Percentiles rank a stretch among this genome's conserved stretches.
Evolutionary conservation across 2,329 filamentous ascomycete species (phyloP).

Genomic region (Phaeosphaeriaceae sp.): DNA sequence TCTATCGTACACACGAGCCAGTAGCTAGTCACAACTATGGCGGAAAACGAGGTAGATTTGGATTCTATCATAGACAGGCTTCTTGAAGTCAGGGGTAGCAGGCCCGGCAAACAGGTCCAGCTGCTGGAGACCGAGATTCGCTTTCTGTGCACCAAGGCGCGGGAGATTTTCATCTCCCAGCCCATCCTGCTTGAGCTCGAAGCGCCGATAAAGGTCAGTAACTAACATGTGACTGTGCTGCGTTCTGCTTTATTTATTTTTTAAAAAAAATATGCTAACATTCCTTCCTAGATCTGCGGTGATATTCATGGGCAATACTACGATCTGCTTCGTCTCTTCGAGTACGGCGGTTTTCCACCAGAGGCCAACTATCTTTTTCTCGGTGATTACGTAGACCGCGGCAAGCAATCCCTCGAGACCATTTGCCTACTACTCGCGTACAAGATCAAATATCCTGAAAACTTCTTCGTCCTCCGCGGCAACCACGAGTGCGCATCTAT

Average conservation of each 20-base stretch:
- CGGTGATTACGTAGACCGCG: conserved; percentile 97
- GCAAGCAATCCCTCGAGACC: conserved; percentile 98
- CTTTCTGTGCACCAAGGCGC: conserved; percentile 96
- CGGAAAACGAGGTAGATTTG: conserved; percentile 92
- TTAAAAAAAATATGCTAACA: conserved; percentile 23
- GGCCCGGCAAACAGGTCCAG: conserved; percentile 98
- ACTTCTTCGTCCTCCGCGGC: conserved; percentile 97
- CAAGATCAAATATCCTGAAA: conserved; percentile 99
- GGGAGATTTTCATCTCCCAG: conserved; percentile 99
- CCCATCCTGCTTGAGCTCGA: conserved; percentile 97
- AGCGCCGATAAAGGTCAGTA: conserved; percentile 93
- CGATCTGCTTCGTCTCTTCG: conserved; percentile 94
- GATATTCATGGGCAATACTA: conserved; percentile 99
- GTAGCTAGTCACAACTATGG: conserved; percentile 63
- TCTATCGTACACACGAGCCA: conserved; percentile 21
- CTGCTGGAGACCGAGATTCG: conserved; percentile 95
- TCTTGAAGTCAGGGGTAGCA: conserved; percentile 95
- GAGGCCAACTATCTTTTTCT: conserved; percentile 99
- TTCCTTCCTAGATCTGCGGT: conserved; percentile 80
- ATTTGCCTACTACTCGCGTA: conserved; percentile 96
- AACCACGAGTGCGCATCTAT: conserved; percentile 99
- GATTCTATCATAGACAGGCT: conserved; percentile 99
- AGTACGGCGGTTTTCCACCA: conserved; percentile 97
- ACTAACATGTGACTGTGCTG: too few relatives aligned
- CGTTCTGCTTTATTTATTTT: too few relatives aligned